Percentiles rank a stretch among this genome's conserved stretches.
phyloP scores from a whole-genome alignment of 2,329 filamentous ascomycete genomes.

The Fonsecaea monophora region DNA sequence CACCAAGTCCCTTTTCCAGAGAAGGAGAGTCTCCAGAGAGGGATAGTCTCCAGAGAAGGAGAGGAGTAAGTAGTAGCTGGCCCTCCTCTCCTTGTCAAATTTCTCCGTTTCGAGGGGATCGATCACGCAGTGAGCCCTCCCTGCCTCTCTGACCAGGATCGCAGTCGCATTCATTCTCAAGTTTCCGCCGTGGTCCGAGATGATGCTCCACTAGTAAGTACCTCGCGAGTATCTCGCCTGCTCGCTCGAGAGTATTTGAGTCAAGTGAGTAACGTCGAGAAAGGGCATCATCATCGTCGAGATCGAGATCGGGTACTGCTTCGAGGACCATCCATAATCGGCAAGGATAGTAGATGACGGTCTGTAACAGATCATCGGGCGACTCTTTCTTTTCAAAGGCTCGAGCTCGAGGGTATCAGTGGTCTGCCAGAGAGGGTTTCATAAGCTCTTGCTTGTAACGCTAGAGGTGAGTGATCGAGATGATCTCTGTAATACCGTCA shows the following conservation, averaged over 20 bases:
- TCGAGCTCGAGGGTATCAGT: neutral
- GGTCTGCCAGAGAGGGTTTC: conserved; percentile 20
- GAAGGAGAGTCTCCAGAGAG: too few relatives aligned
- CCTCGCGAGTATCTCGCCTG: neutral
- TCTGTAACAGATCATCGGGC: neutral
- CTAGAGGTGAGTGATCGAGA: conserved; percentile 9
- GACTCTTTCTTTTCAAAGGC: neutral
- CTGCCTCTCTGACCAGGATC: neutral
- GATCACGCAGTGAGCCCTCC: neutral
- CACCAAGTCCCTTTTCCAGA: too few relatives aligned
- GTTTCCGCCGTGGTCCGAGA: conserved; percentile 5
- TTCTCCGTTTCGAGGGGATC: neutral
- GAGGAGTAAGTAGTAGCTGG: conserved; percentile 13
- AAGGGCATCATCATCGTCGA: neutral
- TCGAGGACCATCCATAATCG: neutral
- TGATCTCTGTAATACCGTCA: neutral
- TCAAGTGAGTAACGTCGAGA: neutral
- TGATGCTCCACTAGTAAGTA: neutral
- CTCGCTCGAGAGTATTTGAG: neutral
- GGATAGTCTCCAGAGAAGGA: too few relatives aligned
- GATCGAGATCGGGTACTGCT: neutral
- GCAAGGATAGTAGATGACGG: neutral
- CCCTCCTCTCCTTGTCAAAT: conserved; percentile 7
- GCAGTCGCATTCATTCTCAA: conserved; percentile 4
- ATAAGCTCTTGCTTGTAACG: conserved; percentile 17